Evolutionary conservation across 2,329 filamentous ascomycete species (phyloP).

Genomic region (Trichoderma breve): DNA sequence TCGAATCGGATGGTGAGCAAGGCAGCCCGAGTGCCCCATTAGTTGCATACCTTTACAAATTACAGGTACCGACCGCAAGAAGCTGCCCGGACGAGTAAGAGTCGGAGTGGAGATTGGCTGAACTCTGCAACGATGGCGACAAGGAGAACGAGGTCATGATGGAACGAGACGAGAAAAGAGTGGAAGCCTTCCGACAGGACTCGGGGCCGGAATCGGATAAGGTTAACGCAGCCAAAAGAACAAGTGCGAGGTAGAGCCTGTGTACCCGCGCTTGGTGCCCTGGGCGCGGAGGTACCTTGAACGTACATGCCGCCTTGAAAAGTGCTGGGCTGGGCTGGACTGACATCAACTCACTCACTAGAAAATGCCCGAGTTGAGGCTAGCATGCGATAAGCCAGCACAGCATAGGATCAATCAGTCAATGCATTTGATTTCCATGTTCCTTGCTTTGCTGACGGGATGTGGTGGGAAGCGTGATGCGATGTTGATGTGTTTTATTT

Average conservation of each 20-base stretch:
- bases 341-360: neutral
- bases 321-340: neutral
- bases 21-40: neutral
- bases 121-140: neutral
- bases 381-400: neutral
- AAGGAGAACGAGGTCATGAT: neutral
- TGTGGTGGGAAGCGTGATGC: neutral
- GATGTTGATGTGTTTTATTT: neutral
- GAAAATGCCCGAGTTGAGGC: neutral
- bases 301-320: neutral
- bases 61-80: neutral
- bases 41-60: neutral
- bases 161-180: neutral
- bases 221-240: neutral
- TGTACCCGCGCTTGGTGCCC: neutral
- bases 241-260: neutral
- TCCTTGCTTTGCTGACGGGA: neutral
- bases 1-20: neutral
- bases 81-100: neutral
- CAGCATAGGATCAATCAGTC: neutral
- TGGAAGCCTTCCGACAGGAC: neutral
- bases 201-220: constrained; percentile 14
- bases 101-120: constrained; percentile 11
- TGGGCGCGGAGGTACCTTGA: neutral
- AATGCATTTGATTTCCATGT: neutral